Evolutionary conservation across 495 filamentous ascomycete genomes (phyloP), one percentile per base, ranked within the genome.

Genomic region (Talaromyces proteolyticus): DNA sequence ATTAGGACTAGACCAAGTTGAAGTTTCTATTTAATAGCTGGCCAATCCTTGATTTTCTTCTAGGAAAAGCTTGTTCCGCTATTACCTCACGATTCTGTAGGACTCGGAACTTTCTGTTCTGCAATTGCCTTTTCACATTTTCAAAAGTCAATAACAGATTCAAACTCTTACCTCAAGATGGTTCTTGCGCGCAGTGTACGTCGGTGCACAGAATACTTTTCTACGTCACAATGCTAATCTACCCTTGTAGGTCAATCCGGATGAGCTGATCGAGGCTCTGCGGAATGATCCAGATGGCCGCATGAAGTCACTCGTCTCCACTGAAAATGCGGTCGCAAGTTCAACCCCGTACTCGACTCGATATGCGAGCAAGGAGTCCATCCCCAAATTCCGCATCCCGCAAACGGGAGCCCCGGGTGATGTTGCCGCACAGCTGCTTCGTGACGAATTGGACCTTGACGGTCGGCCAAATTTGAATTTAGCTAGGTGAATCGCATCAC

Each of bases 381-480:
- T 88, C n/a, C 76, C 83, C 34, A 89, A 88, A 54, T 89, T 80
- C 65, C 65, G 65, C 40, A 78, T 89, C 21, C 84, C 85, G 0
- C 54, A 76, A 14, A 57, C 82, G 37, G 85, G 85, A 16, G 76
- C 80, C 1, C 78, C 81, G 0, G 75, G 80, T 11, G 82, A 86
- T 51, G 75, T 76, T 0, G 82, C 84, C 1, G 79, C 84, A 49
- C 81, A 87, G 52, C 71, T 89, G 59, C 73, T 89, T 48, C 82
- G 80, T 44, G 86, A 89, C 59, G 86, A 89, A 57, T 62, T 89
- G 0, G 85, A 88, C 60, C 73, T 89, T 0, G 86, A 89, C 59
- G 85, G 86, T 24, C 70, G 73, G n/a, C 84, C 85, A 1, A 87
- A 85, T 55, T 62, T 88, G 48, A 89, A 88, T 54, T 66, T 89